Base-by-base conservation (phyloP, 805 yeast species). In the Pichia eremophila region DNA sequence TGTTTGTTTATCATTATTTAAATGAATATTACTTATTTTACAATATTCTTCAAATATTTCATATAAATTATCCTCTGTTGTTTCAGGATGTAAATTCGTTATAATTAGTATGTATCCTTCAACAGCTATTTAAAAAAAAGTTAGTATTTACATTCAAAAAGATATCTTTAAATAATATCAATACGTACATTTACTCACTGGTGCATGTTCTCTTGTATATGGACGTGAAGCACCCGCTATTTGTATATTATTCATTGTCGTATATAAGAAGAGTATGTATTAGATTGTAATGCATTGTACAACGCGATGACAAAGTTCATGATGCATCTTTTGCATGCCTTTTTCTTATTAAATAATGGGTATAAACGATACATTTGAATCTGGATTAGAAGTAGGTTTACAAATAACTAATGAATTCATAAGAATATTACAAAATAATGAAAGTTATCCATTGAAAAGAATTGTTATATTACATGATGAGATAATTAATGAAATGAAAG, bases 71-170 rank as follows among this genome's bases (percentile, higher is more conserved):
- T 71, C 77, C 44, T 73, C 78, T 9, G 71, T 54, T 2, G 71
- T 68, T 54, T 73, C 78, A 36, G 70, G 73, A 46, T 73, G 74
- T 17, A 73, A 45, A 36, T 69, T 69, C 0, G 67, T 59, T 8
- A 63, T 69, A 4, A 72, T 56, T 2, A 73, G 28, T 8, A 72
- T 64, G 61, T 70, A 72, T 14, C 76, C 78, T 51, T 71, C 75
- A 17, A 69, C 54, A 5, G 74, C 67, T 67, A 35, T 12, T n/a
- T 9, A 29, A 37, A 8, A 4, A 11, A 5, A 31, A 12, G 9
- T 3, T 11, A 19, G 28, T 11, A 11, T 6, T n/a, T n/a, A n/a
- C n/a, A n/a, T n/a, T n/a, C n/a, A n/a, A n/a, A n/a, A n/a, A n/a
- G n/a, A n/a, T n/a, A n/a, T n/a, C n/a, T n/a, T n/a, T n/a, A n/a